phyloP scores from a whole-genome alignment of 495 filamentous ascomycete species.

The Ramalina intermedia region DNA sequence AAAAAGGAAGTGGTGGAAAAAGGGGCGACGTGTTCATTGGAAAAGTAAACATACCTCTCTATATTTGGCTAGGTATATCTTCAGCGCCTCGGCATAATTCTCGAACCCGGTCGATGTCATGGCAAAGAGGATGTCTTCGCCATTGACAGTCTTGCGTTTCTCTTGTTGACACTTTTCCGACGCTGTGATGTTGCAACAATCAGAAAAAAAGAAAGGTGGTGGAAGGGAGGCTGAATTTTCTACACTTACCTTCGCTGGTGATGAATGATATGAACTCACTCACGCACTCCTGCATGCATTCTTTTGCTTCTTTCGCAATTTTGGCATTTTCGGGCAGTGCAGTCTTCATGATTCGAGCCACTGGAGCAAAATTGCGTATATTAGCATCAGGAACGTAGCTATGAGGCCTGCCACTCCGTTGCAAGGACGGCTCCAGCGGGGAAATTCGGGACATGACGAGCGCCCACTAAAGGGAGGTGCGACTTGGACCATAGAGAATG shows the following conservation, averaged over 20 bases:
- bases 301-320: conserved; percentile 98
- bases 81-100: conserved; percentile 94
- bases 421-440: conserved; percentile 20
- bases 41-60: conserved; percentile 64
- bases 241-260: conserved; percentile 77
- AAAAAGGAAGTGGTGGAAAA: background rate
- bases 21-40: conserved; percentile 12
- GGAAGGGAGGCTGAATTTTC: conserved; percentile 3
- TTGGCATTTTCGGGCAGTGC: conserved; percentile 96
- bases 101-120: conserved; percentile 99
- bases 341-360: conserved; percentile 97
- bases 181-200: conserved; percentile 41
- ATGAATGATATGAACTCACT: conserved; percentile 99
- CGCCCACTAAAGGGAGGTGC: conserved; percentile 22
- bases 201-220: conserved; percentile 16
- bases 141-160: conserved; percentile 97
- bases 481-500: conserved; percentile 21
- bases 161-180: conserved; percentile 99
- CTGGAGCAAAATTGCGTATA: conserved; percentile 77
- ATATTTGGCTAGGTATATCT: conserved; percentile 96
- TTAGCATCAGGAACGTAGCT: conserved; percentile 57
- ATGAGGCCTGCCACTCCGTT: conserved; percentile 17
- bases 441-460: conserved; percentile 26
- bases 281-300: conserved; percentile 99
- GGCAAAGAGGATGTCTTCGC: conserved; percentile 94